A percentile compares a stretch with the other conserved stretches of the same genome.
Evolutionary conservation across 2,329 filamentous ascomycete genomes (phyloP).

Genomic region (Diaporthe caulivora): DNA sequence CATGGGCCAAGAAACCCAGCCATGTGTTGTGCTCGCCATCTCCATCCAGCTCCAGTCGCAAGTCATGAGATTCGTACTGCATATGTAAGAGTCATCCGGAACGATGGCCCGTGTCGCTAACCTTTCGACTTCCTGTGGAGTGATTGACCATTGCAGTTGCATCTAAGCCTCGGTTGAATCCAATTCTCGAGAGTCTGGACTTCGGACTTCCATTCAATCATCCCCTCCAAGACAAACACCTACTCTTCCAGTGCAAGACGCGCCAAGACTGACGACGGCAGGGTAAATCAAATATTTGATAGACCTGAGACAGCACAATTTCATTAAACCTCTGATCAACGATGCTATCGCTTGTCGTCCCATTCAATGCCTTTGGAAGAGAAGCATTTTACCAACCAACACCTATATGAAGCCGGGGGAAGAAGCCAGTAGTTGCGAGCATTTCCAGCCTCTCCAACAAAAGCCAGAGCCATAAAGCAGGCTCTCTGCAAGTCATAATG

Average conservation of each 20-base stretch:
- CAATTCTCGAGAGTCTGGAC: not conserved
- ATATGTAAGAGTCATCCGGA: not conserved
- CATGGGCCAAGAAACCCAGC: not conserved
- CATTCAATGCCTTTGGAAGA: slow-evolving; percentile 19
- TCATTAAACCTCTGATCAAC: slow-evolving; percentile 12
- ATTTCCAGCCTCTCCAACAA: slow-evolving; percentile 12
- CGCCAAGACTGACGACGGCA: too few species aligned
- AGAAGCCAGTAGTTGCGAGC: not conserved
- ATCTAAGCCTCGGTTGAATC: too few species aligned
- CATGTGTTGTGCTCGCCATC: not conserved
- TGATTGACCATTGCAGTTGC: not conserved
- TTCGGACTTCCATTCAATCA: not conserved
- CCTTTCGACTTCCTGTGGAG: not conserved
- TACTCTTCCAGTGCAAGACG: not conserved
- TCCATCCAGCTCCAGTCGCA: not conserved
- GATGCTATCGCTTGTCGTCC: slow-evolving; percentile 17
- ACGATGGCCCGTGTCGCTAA: not conserved
- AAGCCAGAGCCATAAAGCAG: slow-evolving; percentile 12
- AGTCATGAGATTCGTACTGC: slow-evolving; percentile 7
- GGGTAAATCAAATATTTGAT: not conserved
- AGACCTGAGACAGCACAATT: slow-evolving; percentile 8
- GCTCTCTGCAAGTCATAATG: slow-evolving; percentile 25
- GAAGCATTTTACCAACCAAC: slow-evolving; percentile 26
- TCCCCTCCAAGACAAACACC: not conserved
- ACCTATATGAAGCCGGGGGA: slow-evolving; percentile 4